Evolutionary conservation across 768 basidiomycete species (phyloP).

Genomic region (Gymnopilus junonius): DNA sequence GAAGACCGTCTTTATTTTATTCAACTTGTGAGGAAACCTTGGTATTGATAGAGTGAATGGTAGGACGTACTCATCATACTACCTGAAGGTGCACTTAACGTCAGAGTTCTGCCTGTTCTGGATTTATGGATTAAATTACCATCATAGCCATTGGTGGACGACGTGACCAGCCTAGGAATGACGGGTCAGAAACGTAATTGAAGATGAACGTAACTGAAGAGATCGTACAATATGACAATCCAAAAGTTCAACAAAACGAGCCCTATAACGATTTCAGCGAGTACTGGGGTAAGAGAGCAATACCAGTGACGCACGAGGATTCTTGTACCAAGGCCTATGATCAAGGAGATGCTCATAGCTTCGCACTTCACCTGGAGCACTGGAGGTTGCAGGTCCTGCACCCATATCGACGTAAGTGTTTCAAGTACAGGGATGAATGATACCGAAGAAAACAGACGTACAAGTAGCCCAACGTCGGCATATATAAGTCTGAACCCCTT

Average conservation of each 20-base stretch:
- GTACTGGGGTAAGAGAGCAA: background rate
- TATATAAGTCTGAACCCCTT: background rate
- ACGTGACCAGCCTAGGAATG: slow-evolving; percentile 25
- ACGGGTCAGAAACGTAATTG: background rate
- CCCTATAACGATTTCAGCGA: slow-evolving; percentile 27
- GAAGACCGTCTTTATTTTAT: slow-evolving; percentile 23
- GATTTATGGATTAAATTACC: slow-evolving; percentile 28
- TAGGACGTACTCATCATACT: slow-evolving; percentile 29
- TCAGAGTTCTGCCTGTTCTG: background rate
- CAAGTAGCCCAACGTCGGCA: background rate
- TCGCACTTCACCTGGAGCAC: slow-evolving; percentile 10
- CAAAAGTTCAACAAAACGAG: slow-evolving; percentile 25
- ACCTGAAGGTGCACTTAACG: slow-evolving; percentile 21
- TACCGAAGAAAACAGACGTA: background rate
- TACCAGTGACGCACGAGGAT: slow-evolving; percentile 23
- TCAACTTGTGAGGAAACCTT: background rate
- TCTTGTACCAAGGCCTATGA: slow-evolving; percentile 23
- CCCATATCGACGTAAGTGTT: background rate
- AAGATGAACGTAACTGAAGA: background rate
- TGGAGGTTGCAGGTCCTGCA: background rate
- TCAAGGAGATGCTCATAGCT: slow-evolving; percentile 17
- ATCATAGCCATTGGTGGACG: slow-evolving; percentile 26
- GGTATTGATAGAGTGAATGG: too few relatives aligned
- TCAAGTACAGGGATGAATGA: background rate
- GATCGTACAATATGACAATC: slow-evolving; percentile 25